phyloP scores from a whole-genome alignment of 331 rosid genomes.

The Malus hybrid region DNA sequence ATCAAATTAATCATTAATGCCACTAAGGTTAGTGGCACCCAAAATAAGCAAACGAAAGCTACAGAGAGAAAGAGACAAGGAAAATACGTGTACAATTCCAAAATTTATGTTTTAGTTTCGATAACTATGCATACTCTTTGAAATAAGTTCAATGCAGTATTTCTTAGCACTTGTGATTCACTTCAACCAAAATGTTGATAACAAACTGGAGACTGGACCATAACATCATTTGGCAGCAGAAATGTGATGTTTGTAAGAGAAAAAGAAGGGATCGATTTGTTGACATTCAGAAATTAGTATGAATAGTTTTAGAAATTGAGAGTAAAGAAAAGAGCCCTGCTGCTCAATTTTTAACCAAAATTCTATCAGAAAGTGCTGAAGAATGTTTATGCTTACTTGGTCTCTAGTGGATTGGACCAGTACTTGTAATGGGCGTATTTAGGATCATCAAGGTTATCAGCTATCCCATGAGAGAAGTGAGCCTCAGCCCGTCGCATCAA shows the following conservation, averaged over 20 bases:
- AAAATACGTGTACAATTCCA: neutral
- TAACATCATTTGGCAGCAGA: neutral
- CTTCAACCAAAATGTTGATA: neutral
- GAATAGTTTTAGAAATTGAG: neutral
- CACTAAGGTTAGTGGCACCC: neutral
- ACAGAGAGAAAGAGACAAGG: neutral
- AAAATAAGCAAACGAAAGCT: neutral
- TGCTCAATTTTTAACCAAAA: neutral
- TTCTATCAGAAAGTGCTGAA: neutral
- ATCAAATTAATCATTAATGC: neutral
- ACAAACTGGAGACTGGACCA: neutral
- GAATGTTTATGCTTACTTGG: conserved; percentile 40
- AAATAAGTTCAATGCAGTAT: no score
- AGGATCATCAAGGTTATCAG: conserved; percentile 67
- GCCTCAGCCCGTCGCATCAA: conserved; percentile 54
- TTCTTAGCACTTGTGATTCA: neutral
- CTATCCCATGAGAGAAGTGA: conserved; percentile 83
- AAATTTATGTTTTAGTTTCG: neutral
- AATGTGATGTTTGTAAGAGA: neutral
- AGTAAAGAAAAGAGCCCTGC: neutral
- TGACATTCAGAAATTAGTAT: neutral
- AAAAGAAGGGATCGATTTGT: neutral
- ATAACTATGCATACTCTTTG: no score
- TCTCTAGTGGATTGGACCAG: conserved; percentile 90
- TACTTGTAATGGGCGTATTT: conserved; percentile 57